Evolutionary conservation across 106 monocot genomes (phyloP), one percentile per base, ranked within the genome.

Genomic region (Dendrobium chrysotoxum): DNA sequence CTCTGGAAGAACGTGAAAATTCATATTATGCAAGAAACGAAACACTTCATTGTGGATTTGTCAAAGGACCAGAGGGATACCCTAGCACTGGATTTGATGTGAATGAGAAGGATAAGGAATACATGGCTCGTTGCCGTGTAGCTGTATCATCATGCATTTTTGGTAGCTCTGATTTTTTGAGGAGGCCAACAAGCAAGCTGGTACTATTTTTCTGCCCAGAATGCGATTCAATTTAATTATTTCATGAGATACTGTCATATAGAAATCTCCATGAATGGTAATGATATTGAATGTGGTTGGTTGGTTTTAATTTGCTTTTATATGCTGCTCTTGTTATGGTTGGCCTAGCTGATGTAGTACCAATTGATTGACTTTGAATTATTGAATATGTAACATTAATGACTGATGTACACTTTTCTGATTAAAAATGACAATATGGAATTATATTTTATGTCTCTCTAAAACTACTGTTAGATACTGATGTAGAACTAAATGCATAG

Each of bases 61-160:
- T 90, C 35, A 88, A 81, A 79, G 91, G 81, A 64, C 81, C 93
- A 76, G 72, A 77, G 26, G 90, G 81, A 73, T 84, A 82, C 42
- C 87, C 80, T 70, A 79, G 84, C 67, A 83, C 87, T 58, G 91
- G 93, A 61, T 93, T 91, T 86, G 91, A 96, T 83, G 84, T 93
- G 85, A 70, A 76, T 79, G 87, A 88, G 42, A 86, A 87, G 31
- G 96, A 93, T 79, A 85, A 74, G 76, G 75, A 82, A 45, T 90
- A 82, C 67, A 93, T 96, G 93, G 72, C 82, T 80, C 78, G 67
- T 21, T 96, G 96, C 79, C 76, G 40, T 28, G 83, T 96, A 40
- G 96, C 78, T 23, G 91, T 93, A 25, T 96, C 96, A 35, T 96
- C 96, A 77, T 96, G 96, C 82, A 96, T 96, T 83, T 96, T 96